phyloP scores from a whole-genome alignment of 345 rosid species.

The Psidium friedrichsthalianum region DNA sequence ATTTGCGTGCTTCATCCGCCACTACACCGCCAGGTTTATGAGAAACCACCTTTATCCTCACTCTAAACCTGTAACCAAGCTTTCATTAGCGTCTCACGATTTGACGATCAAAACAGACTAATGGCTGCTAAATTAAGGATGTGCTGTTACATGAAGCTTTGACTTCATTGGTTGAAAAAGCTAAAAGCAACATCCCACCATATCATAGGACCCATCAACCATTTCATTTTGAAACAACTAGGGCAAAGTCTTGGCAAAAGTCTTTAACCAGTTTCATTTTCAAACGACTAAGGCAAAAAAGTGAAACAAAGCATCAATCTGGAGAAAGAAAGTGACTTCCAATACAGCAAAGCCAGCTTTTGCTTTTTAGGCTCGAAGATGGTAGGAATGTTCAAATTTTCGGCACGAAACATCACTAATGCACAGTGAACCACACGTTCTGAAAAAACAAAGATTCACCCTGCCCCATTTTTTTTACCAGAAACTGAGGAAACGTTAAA shows the following conservation, averaged over 20 bases:
- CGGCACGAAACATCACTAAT: not conserved
- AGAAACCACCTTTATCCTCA: conserved; percentile 59
- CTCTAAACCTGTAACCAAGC: conserved; percentile 39
- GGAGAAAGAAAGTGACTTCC: not conserved
- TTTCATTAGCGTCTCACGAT: not conserved
- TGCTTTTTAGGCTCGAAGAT: not conserved
- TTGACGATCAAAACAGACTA: not conserved
- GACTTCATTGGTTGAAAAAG: not conserved
- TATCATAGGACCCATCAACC: not conserved
- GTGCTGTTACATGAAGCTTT: not conserved
- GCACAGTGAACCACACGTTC: not conserved
- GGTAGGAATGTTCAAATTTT: not conserved
- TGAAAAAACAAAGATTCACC: not conserved
- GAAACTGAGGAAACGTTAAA: not conserved
- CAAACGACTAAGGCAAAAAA: not conserved
- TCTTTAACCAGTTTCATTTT: not conserved
- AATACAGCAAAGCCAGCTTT: not conserved
- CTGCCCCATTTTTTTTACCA: not conserved
- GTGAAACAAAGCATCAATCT: not conserved
- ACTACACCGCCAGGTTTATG: conserved; percentile 36
- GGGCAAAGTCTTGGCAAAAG: not conserved
- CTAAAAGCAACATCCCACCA: not conserved
- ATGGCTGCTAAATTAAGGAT: not conserved
- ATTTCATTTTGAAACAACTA: not conserved
- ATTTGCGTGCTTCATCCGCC: conserved; percentile 46